A percentile compares a stretch with the other conserved stretches of the same genome.
These are phyloP conservation scores for Oryza glaberrima DNA, from an alignment of 176 grass and related monocot genomes.

Conservation along the genomic window DNA sequence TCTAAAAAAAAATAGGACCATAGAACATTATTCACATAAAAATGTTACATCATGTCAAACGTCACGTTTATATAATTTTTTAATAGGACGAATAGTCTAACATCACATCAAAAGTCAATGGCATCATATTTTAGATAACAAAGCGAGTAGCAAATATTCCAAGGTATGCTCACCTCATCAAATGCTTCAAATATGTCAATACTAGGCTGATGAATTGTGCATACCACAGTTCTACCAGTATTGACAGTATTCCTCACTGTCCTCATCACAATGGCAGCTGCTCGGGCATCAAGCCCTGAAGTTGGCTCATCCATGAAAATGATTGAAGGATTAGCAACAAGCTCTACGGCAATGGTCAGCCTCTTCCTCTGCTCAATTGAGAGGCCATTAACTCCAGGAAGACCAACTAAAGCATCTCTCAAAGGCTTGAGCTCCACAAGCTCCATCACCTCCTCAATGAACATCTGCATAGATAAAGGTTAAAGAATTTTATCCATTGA, in stretches of 20 bases:
- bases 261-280: slow-evolving; percentile 93
- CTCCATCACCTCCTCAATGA: slow-evolving; percentile 89
- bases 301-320: slow-evolving; percentile 97
- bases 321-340: slow-evolving; percentile 90
- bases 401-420: slow-evolving; percentile 68
- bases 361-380: slow-evolving; percentile 92
- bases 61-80: no score
- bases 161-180: slow-evolving; percentile 63
- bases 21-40: neutral
- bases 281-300: slow-evolving; percentile 84
- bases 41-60: no score
- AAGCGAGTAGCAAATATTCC: neutral
- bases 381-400: slow-evolving; percentile 83
- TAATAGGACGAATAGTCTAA: no score
- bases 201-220: slow-evolving; percentile 95
- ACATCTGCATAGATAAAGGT: slow-evolving; percentile 52
- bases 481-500: slow-evolving; percentile 13
- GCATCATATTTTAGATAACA: no score
- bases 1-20: slow-evolving; percentile 15
- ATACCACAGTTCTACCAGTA: slow-evolving; percentile 89
- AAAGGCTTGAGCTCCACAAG: slow-evolving; percentile 79
- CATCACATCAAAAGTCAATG: no score
- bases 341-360: slow-evolving; percentile 85
- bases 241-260: slow-evolving; percentile 87
- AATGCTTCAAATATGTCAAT: slow-evolving; percentile 99